phyloP scores from a whole-genome alignment of 345 rosid species.

The Excoecaria agallocha region DNA sequence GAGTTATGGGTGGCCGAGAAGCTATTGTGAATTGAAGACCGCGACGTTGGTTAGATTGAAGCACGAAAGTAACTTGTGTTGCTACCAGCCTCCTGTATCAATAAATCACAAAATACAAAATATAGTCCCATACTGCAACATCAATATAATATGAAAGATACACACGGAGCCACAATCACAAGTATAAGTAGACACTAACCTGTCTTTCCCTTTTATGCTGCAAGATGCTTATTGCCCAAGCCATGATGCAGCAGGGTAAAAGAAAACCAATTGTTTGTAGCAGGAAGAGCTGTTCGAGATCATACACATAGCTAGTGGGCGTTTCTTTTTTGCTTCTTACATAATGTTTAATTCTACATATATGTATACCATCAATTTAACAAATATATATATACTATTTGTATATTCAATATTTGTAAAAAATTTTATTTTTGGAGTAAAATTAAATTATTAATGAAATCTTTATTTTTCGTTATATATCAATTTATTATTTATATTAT shows the following conservation, averaged over 20 bases:
- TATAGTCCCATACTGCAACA: constrained; percentile 7
- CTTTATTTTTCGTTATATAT: too few relatives aligned
- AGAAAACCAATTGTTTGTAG: constrained; percentile 74
- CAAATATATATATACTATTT: too few relatives aligned
- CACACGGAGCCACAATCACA: background rate
- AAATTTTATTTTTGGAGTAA: too few relatives aligned
- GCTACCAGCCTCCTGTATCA: constrained; percentile 86
- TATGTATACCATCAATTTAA: too few relatives aligned
- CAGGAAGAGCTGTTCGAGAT: constrained; percentile 65
- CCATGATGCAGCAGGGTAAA: constrained; percentile 97
- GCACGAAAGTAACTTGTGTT: constrained; percentile 79
- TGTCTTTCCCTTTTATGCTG: constrained; percentile 94
- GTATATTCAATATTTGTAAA: too few relatives aligned
- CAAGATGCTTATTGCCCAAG: constrained; percentile 92
- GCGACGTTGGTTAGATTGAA: constrained; percentile 72
- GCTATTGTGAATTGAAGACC: constrained; percentile 73
- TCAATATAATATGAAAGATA: too few relatives aligned
- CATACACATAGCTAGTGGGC: too few relatives aligned
- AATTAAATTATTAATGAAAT: too few relatives aligned
- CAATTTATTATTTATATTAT: too few relatives aligned
- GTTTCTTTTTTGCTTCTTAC: too few relatives aligned
- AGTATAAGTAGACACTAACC: constrained; percentile 36
- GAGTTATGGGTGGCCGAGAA: constrained; percentile 45
- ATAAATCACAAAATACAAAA: constrained; percentile 13
- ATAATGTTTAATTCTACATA: too few relatives aligned